Percentiles rank a stretch among this genome's conserved stretches.
These are phyloP conservation scores for Penicillium sp. DNA, from an alignment of 2,329 filamentous ascomycete genomes.

Conservation along the genomic window DNA sequence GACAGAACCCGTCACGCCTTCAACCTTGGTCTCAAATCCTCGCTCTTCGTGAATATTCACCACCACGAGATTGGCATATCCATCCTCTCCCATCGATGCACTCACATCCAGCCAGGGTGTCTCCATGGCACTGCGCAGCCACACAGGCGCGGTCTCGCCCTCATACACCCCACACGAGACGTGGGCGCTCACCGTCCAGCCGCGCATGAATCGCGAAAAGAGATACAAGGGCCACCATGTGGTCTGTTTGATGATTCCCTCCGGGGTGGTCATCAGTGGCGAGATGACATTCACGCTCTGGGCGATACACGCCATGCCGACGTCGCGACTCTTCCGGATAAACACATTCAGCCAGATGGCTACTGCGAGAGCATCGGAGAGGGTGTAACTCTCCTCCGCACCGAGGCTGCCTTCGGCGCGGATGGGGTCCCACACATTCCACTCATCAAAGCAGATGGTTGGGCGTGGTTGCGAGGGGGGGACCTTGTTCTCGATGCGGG, in stretches of 20 bases:
- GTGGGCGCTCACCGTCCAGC: slow-evolving; percentile 61
- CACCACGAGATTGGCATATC: slow-evolving; percentile 60
- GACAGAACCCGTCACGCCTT: slow-evolving; percentile 50
- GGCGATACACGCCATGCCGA: slow-evolving; percentile 75
- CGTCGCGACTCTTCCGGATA: slow-evolving; percentile 61
- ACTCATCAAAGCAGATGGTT: slow-evolving; percentile 76
- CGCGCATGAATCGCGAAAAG: slow-evolving; percentile 67
- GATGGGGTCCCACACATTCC: slow-evolving; percentile 75
- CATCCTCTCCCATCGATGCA: slow-evolving; percentile 45
- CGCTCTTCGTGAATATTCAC: slow-evolving; percentile 63
- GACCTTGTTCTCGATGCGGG: slow-evolving; percentile 58
- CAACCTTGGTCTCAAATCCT: slow-evolving; percentile 55
- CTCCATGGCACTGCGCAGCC: slow-evolving; percentile 48
- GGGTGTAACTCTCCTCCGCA: slow-evolving; percentile 67
- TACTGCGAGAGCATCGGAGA: slow-evolving; percentile 71
- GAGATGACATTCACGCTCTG: slow-evolving; percentile 74
- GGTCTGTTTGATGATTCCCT: slow-evolving; percentile 62
- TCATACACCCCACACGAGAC: slow-evolving; percentile 59
- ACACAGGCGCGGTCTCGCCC: slow-evolving; percentile 45
- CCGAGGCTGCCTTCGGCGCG: slow-evolving; percentile 65
- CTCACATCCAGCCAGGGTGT: slow-evolving; percentile 54
- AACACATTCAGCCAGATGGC: slow-evolving; percentile 71
- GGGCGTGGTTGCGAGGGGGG: slow-evolving; percentile 55
- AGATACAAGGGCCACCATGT: slow-evolving; percentile 70
- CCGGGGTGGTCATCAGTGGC: slow-evolving; percentile 64